phyloP scores from a whole-genome alignment of 176 grass and related monocot genomes.

The Aegilops tauschii region DNA sequence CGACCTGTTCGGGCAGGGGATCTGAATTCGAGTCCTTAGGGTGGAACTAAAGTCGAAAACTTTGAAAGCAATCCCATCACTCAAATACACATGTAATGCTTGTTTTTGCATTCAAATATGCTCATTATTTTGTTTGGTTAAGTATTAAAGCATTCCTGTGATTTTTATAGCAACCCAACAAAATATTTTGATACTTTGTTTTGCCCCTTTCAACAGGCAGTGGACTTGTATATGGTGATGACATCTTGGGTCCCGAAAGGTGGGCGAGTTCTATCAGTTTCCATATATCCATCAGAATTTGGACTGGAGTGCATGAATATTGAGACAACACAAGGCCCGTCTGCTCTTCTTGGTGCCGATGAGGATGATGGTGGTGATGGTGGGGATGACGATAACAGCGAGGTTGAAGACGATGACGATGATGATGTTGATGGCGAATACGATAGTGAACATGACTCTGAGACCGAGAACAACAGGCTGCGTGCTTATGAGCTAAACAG shows the following conservation, averaged over 20 bases:
- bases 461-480: conserved; percentile 61
- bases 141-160: not conserved
- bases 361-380: too few relatives aligned
- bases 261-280: conserved; percentile 60
- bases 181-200: not conserved
- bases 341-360: conserved; percentile 47
- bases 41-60: not conserved
- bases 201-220: conserved; percentile 36
- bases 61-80: not conserved
- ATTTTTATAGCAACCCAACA: not conserved
- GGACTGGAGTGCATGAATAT: conserved; percentile 73
- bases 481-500: conserved; percentile 76
- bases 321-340: conserved; percentile 56
- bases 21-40: not conserved
- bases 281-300: conserved; percentile 83
- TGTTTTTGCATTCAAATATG: not conserved
- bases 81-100: not conserved
- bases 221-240: conserved; percentile 92
- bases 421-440: not conserved
- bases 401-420: too few relatives aligned
- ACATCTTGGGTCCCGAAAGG: conserved; percentile 65
- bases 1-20: not conserved
- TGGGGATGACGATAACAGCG: too few relatives aligned
- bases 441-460: conserved; percentile 31
- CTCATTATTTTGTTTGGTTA: not conserved